Base-by-base conservation (phyloP, 164 flowering plant species). In the Vitis rupestris region DNA sequence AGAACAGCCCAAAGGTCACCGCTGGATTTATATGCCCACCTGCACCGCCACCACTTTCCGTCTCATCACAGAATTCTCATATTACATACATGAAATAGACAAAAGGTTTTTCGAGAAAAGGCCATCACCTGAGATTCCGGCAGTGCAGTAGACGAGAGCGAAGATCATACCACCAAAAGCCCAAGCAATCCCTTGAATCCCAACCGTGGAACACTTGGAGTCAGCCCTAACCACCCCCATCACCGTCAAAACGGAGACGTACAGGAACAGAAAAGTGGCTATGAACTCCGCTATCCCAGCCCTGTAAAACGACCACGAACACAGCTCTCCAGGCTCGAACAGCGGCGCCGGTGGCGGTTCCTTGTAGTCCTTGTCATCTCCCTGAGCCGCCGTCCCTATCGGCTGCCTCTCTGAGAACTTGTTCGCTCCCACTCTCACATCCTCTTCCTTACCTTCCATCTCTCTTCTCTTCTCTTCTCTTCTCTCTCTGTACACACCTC, bases 1-100 rank as follows among this genome's bases (percentile, higher is more conserved):
- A 70, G 27, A 92, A 73, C 72, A 92, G 80, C 60, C 97, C 96
- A 31, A 90, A 90, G 2, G 97, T 88, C 76, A 90, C 97, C 3
- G 95, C 95, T 4, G 95, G 95, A 67, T 90, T 90, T 2, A 92
- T 88, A 72, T 92, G 97, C 1, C 95, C 95, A n/a, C 94, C 90
- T 87, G 75, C 70, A 63, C n/a, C 4, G 29, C 53, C 54, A 9
- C 8, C 50, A 69, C 16, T 58, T 2, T 2, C 50, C 50, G 16
- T 15, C 10, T 8, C 55, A 51, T 0, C 13, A 17, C 10, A 44
- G 8, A 56, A 10, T 14, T 8, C 30, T 61, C 11, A 53, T 54
- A 23, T 23, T 23, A 23, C 27, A 23, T 1, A 23, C 2, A 23
- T 23, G 27, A 23, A 23, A 23, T 23, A 23, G 27, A 23, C 27